phyloP scores from a whole-genome alignment of 106 monocot genomes.

The Allium sativum region DNA sequence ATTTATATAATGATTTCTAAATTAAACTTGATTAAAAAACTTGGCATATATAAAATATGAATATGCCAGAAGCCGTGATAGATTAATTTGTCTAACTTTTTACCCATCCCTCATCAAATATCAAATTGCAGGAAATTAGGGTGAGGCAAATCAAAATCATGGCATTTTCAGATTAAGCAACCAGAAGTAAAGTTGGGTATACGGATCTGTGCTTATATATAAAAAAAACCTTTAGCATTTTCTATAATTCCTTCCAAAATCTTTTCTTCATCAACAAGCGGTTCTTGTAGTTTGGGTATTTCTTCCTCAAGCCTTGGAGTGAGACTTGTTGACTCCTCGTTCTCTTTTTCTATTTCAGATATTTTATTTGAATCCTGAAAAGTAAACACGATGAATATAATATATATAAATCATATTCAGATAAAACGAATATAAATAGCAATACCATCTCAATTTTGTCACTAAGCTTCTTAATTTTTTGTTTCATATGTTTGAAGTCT shows the following conservation, averaged over 20 bases:
- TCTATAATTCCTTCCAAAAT: slow-evolving; percentile 74
- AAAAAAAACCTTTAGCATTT: slow-evolving; percentile 47
- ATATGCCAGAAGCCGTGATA: too few relatives aligned
- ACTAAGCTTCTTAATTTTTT: slow-evolving; percentile 75
- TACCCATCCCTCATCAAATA: too few relatives aligned
- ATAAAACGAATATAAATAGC: not conserved
- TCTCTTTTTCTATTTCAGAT: slow-evolving; percentile 50
- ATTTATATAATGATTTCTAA: too few relatives aligned
- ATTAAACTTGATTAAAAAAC: too few relatives aligned
- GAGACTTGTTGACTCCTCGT: slow-evolving; percentile 49
- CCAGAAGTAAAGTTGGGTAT: too few relatives aligned
- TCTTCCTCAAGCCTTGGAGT: slow-evolving; percentile 85
- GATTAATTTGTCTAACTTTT: too few relatives aligned
- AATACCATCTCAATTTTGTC: slow-evolving; percentile 77
- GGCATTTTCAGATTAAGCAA: not conserved
- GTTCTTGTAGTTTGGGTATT: slow-evolving; percentile 68
- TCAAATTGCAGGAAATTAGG: too few relatives aligned
- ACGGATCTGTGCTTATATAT: too few relatives aligned
- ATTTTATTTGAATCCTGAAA: slow-evolving; percentile 64
- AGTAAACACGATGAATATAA: not conserved
- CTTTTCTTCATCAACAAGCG: slow-evolving; percentile 63
- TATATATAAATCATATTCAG: slow-evolving; percentile 3
- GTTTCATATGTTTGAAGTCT: slow-evolving; percentile 87
- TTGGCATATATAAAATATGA: too few relatives aligned
- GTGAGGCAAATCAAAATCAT: not conserved